Conservation (phyloP, 108 stramenopile species). For the Cyclotella sp. region DNA sequence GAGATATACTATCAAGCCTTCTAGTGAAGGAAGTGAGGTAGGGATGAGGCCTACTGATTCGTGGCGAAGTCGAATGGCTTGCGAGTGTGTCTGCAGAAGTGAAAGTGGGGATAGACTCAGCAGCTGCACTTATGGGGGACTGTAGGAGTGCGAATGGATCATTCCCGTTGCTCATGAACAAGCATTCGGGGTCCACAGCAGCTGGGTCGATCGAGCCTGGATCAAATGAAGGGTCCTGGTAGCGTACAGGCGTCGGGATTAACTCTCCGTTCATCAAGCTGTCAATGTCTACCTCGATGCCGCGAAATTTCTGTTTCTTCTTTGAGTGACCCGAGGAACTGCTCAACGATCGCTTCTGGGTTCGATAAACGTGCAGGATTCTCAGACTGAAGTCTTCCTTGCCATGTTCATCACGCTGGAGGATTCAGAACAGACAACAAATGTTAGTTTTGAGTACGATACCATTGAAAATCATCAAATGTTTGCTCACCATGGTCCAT, state of each 20-base stretch:
- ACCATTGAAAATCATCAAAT: too few species aligned
- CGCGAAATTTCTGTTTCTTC: not conserved
- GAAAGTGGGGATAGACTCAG: not conserved
- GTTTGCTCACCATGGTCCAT: not conserved
- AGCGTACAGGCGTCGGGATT: not conserved
- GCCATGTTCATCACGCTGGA: not conserved
- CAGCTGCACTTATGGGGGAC: not conserved
- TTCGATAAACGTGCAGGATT: not conserved
- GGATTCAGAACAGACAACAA: too few species aligned
- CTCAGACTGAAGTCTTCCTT: not conserved
- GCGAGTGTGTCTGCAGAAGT: too few species aligned
- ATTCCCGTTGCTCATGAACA: not conserved
- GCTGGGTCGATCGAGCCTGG: not conserved
- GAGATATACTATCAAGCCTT: not conserved
- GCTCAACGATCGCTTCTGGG: not conserved
- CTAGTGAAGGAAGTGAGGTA: not conserved
- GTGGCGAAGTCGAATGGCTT: too few species aligned
- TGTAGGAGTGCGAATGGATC: not conserved
- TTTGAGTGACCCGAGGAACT: not conserved
- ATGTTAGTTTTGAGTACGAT: too few species aligned
- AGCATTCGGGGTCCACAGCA: not conserved
- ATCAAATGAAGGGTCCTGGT: not conserved
- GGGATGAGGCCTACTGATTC: not conserved
- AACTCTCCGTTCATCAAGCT: slow-evolving; percentile 4
- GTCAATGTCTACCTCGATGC: not conserved